phyloP scores from a whole-genome alignment of 768 basidiomycete genomes.

The Pulveroboletus sp. region DNA sequence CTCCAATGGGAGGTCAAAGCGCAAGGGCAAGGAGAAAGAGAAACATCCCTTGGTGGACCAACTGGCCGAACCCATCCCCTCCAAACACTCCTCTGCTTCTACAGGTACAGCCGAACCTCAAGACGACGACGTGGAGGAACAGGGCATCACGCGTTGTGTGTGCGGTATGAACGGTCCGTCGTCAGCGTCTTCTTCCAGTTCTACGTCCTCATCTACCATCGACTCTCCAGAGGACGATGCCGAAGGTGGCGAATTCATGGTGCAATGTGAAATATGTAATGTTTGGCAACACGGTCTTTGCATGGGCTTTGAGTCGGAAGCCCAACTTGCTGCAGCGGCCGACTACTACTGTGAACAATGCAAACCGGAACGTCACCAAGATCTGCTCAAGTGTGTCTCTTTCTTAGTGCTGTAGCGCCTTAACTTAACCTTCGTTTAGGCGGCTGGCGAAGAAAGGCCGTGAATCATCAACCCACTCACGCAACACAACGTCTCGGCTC shows the following conservation, averaged over 20 bases:
- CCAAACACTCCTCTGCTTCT: conserved; percentile 27
- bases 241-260: conserved; percentile 93
- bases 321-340: conserved; percentile 64
- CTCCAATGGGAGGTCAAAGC: conserved; percentile 46
- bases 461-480: conserved; percentile 60
- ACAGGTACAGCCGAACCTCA: conserved; percentile 35
- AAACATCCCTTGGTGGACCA: conserved; percentile 35
- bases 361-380: conserved; percentile 77
- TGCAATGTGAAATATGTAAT: conserved; percentile 94
- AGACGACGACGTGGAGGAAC: conserved; percentile 47
- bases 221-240: conserved; percentile 59
- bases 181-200: conserved; percentile 4
- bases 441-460: conserved; percentile 59
- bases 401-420: conserved; percentile 10
- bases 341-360: conserved; percentile 96
- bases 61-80: conserved; percentile 24
- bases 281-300: conserved; percentile 98
- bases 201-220: conserved; percentile 23
- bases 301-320: conserved; percentile 85
- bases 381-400: conserved; percentile 70
- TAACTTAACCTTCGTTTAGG: conserved; percentile 35
- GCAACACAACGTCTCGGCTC: conserved; percentile 54
- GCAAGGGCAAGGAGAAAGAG: conserved; percentile 66
- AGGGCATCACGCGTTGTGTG: conserved; percentile 73
- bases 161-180: conserved; percentile 75